Conservation (phyloP, 805 yeast species). For the Lipomyces kockii region DNA sequence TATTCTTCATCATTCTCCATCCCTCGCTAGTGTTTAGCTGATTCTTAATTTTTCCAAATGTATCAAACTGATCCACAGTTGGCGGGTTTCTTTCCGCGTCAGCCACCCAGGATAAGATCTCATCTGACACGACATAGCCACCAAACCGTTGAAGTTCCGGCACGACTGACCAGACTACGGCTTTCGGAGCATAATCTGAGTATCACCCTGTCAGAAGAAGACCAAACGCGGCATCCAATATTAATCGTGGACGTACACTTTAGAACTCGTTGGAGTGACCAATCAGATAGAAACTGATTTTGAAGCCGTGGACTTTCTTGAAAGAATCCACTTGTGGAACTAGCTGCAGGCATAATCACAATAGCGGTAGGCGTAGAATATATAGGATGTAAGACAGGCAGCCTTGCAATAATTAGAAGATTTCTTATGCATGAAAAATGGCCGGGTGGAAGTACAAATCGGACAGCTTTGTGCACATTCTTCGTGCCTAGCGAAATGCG, state of each 20-base stretch:
- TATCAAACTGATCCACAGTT: slow-evolving; percentile 40
- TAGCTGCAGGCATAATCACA: slow-evolving; percentile 35
- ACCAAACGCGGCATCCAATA: no score
- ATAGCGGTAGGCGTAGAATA: no score
- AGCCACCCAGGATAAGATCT: slow-evolving; percentile 39
- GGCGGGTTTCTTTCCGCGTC: slow-evolving; percentile 44
- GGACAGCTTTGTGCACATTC: no score
- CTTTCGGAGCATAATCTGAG: slow-evolving; percentile 26
- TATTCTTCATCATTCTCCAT: slow-evolving; percentile 41
- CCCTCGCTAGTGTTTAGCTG: slow-evolving; percentile 43
- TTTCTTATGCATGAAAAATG: no score
- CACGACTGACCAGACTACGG: slow-evolving; percentile 5
- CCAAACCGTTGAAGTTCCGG: slow-evolving; percentile 40
- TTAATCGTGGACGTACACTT: not conserved
- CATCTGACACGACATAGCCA: slow-evolving; percentile 36
- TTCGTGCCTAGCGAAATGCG: no score
- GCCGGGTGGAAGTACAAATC: no score
- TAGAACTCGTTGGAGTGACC: slow-evolving; percentile 37
- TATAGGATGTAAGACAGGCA: no score
- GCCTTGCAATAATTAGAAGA: no score
- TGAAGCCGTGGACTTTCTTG: slow-evolving; percentile 39
- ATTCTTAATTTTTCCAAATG: slow-evolving; percentile 42
- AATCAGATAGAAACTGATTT: slow-evolving; percentile 40
- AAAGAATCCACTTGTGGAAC: slow-evolving; percentile 41
- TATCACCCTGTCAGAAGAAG: no score